phyloP scores from a whole-genome alignment of 352 stramenopile species.

The Blastocystis sp. region DNA sequence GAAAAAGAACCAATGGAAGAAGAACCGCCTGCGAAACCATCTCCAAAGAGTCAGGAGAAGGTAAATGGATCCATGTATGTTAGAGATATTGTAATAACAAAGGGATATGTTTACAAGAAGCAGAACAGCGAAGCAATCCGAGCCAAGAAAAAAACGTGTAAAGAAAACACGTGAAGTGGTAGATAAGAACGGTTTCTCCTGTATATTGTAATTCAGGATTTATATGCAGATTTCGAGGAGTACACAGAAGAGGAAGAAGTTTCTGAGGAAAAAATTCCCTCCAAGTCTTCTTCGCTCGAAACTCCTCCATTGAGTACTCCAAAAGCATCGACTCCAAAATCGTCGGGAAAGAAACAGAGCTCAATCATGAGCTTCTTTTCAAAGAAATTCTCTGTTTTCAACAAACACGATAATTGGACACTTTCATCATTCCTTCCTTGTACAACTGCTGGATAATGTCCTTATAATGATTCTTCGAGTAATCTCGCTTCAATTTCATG shows the following conservation, averaged over 20 bases:
- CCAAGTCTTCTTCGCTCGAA: background rate
- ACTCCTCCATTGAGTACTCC: background rate
- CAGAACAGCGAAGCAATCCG: background rate
- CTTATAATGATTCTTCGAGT: slow-evolving; percentile 73
- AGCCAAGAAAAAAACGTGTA: background rate
- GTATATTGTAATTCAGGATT: background rate
- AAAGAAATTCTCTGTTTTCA: slow-evolving; percentile 28
- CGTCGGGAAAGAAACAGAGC: background rate
- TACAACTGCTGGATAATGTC: slow-evolving; percentile 74
- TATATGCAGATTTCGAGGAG: slow-evolving; percentile 23
- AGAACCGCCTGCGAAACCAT: background rate
- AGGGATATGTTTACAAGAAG: background rate
- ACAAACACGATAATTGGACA: slow-evolving; percentile 56
- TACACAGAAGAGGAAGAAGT: background rate
- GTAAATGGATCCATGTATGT: background rate
- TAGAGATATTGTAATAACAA: too few species aligned
- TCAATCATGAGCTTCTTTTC: slow-evolving; percentile 58
- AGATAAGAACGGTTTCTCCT: background rate
- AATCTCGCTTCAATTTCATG: slow-evolving; percentile 87
- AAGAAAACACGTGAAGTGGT: background rate
- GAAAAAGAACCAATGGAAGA: background rate
- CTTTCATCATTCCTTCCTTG: slow-evolving; percentile 61
- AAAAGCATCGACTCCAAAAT: background rate
- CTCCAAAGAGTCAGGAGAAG: background rate
- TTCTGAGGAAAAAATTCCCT: background rate